Evolutionary conservation across 306 rosid species (phyloP).

Genomic region (Sophora flavescens): DNA sequence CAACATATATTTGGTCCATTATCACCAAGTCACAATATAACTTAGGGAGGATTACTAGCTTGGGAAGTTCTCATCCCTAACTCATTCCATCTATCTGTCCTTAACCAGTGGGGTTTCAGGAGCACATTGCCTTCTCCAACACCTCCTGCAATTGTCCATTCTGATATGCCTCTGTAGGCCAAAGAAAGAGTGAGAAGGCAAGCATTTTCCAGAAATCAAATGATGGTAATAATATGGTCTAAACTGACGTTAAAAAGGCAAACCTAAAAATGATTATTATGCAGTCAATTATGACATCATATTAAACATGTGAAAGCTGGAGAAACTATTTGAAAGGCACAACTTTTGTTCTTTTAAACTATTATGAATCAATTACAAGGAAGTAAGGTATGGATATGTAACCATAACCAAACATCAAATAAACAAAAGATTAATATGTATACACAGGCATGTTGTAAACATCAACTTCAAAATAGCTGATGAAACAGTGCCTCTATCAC

Average conservation of each 20-base stretch:
- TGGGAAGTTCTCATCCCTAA: conserved; percentile 19
- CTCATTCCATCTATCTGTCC: conserved; percentile 30
- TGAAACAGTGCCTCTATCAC: conserved; percentile 1
- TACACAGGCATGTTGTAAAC: not conserved
- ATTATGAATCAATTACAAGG: conserved; percentile 1
- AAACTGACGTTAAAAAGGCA: not conserved
- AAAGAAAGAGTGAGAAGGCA: conserved; percentile 23
- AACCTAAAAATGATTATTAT: conserved; percentile 21
- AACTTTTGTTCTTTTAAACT: not conserved
- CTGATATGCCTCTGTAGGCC: conserved; percentile 80
- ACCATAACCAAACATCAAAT: not conserved
- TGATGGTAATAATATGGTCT: not conserved
- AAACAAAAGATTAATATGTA: conserved; percentile 4
- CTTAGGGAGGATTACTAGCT: conserved; percentile 28
- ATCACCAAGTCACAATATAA: conserved; percentile 21
- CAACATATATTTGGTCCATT: conserved; percentile 23
- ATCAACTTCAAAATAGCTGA: conserved; percentile 34
- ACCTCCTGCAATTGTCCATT: conserved; percentile 83
- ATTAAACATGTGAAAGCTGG: not conserved
- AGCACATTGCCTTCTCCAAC: conserved; percentile 87
- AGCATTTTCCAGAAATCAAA: conserved; percentile 13
- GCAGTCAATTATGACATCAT: conserved; percentile 19
- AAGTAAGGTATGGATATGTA: not conserved
- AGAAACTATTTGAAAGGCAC: not conserved
- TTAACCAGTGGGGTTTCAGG: conserved; percentile 53